A percentile compares a stretch with the other conserved stretches of the same genome.
These are phyloP conservation scores for Fusarium neocosmosporiellum DNA, from an alignment of 2,329 filamentous ascomycete species.

Conservation along the genomic window DNA sequence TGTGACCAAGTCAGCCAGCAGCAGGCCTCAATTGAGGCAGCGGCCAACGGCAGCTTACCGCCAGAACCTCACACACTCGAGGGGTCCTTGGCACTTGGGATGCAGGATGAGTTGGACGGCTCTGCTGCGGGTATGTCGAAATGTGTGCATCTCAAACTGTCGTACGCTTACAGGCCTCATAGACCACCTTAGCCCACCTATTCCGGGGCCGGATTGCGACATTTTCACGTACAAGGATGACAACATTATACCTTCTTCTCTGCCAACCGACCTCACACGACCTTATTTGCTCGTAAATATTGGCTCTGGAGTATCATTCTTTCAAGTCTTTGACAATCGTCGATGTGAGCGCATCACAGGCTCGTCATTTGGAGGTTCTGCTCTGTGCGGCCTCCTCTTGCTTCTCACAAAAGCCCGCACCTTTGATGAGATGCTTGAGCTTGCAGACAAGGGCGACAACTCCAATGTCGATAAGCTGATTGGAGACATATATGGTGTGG, in stretches of 20 bases:
- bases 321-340: constrained; percentile 91
- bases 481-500: constrained; percentile 96
- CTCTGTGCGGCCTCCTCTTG: constrained; percentile 94
- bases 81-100: background rate
- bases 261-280: constrained; percentile 81
- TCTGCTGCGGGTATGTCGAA: constrained; percentile 18
- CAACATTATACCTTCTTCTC: constrained; percentile 88
- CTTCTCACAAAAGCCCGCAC: constrained; percentile 88
- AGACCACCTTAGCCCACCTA: constrained; percentile 15
- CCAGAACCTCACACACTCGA: background rate
- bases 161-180: background rate
- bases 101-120: constrained; percentile 14
- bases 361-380: constrained; percentile 93
- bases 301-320: constrained; percentile 94
- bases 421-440: constrained; percentile 97
- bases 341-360: constrained; percentile 92
- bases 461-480: constrained; percentile 94
- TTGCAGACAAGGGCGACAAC: constrained; percentile 93
- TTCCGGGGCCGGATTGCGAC: constrained; percentile 63
- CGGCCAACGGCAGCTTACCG: background rate
- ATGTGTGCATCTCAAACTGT: fast-evolving
- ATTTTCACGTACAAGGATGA: constrained; percentile 95
- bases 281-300: constrained; percentile 98
- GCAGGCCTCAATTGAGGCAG: background rate
- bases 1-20: background rate